Base-by-base conservation (phyloP, 768 basidiomycete species). In the Epithele typhae region DNA sequence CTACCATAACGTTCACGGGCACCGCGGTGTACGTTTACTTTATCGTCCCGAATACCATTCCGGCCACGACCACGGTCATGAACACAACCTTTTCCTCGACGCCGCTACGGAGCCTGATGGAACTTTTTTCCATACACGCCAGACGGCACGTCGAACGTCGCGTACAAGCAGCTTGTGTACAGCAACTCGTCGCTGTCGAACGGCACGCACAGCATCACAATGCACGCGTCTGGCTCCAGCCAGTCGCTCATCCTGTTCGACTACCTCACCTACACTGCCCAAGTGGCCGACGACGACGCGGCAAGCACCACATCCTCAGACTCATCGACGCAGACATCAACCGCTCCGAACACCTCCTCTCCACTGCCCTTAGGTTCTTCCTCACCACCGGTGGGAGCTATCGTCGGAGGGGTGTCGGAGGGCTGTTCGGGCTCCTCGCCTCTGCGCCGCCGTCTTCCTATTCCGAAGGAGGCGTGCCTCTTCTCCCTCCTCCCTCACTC, bases 211-310 rank as follows among this genome's bases (percentile, higher is more conserved):
- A 46, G 39, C 1, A 27, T 53, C 27, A 40, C 41, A 12, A 48
- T 53, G 5, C 36, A 35, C 1, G 23, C 39, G 15, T 27, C 27
- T 17, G 43, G 43, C 1, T 22, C 40, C 0, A 37, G 19, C 14
- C 24, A 30, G 8, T 49, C 47, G 15, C 21, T 45, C 18, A 21
- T 53, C 11, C 39, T 43, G 10, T 53, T 53, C 27, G 52, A 53
- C 34, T 45, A 40, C 36, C 30, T 45, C 15, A 9, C 25, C 11
- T 53, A 53, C 37, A 53, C 52, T 33, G 37, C 37, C 10, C n/a
- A n/a, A n/a, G n/a, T n/a, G n/a, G 43, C 34, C 9, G 25, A 41
- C 7, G 40, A 33, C 32, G 12, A 11, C 4, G 12, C 24, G 12
- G 1, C 14, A 3, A 7, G 24, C 27, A 21, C 25, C 11, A 9